These are phyloP conservation scores for Bryum argenteum DNA, from an alignment of 225 moss, liverwort and hornwort genomes.

Conservation along the genomic window DNA sequence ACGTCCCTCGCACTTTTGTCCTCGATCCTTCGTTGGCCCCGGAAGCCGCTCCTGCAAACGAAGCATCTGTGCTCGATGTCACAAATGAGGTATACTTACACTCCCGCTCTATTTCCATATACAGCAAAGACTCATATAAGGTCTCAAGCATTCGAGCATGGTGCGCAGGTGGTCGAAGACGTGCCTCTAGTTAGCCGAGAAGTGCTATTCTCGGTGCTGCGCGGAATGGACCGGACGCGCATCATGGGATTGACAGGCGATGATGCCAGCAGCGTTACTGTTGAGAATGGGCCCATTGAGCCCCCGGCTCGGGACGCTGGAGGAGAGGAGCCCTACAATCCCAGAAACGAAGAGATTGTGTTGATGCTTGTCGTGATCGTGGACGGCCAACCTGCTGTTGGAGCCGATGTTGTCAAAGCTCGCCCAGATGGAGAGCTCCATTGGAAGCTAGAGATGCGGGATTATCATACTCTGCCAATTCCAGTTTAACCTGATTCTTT, in stretches of 20 bases:
- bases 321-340: constrained; percentile 78
- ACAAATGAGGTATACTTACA: constrained; percentile 40
- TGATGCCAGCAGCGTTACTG: constrained; percentile 22
- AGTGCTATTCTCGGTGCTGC: constrained; percentile 54
- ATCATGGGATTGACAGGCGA: constrained; percentile 70
- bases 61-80: constrained; percentile 38
- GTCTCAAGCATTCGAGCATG: too few species aligned
- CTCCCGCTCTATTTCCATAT: neutral
- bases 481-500: neutral
- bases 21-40: constrained; percentile 66
- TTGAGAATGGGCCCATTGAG: constrained; percentile 32
- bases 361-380: constrained; percentile 67
- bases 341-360: constrained; percentile 72
- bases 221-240: constrained; percentile 85
- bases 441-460: constrained; percentile 61
- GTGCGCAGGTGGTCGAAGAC: constrained; percentile 35
- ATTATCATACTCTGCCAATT: constrained; percentile 46
- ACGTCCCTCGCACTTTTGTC: constrained; percentile 80
- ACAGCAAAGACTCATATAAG: too few species aligned
- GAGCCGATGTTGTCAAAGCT: constrained; percentile 81
- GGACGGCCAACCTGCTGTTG: constrained; percentile 82
- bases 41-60: constrained; percentile 22
- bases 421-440: constrained; percentile 35
- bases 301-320: constrained; percentile 59
- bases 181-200: constrained; percentile 62